Conservation (phyloP, 2,329 filamentous ascomycete species). For the Coniochaeta sp. region DNA sequence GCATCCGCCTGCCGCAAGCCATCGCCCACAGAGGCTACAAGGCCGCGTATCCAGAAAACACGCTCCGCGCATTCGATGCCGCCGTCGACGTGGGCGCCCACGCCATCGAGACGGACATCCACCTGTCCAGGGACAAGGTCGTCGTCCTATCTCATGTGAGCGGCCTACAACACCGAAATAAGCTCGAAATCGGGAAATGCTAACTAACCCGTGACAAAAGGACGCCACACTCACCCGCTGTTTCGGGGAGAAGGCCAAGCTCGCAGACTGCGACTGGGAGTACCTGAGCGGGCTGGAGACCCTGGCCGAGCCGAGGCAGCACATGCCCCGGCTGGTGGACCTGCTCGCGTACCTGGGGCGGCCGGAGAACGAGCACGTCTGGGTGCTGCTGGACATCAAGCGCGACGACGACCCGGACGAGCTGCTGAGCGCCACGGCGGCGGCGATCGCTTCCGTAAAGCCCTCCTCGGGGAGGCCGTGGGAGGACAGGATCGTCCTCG, state of each 20-base stretch:
- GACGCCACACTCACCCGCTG: conserved; percentile 73
- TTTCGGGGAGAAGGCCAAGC: conserved; percentile 65
- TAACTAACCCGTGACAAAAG: conserved; percentile 27
- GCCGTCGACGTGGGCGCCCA: conserved; percentile 70
- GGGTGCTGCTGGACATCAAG: conserved; percentile 88
- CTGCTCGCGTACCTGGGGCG: conserved; percentile 64
- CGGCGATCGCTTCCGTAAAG: conserved; percentile 48
- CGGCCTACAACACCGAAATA: background rate
- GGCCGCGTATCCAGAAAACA: conserved; percentile 75
- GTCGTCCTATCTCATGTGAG: conserved; percentile 78
- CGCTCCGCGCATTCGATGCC: conserved; percentile 67
- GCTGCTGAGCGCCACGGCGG: conserved; percentile 62
- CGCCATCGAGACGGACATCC: conserved; percentile 83
- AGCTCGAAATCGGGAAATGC: background rate
- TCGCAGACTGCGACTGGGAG: conserved; percentile 70
- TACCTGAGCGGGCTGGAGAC: conserved; percentile 65
- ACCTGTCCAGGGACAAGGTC: conserved; percentile 73
- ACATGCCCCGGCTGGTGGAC: conserved; percentile 68
- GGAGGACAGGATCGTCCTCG: conserved; percentile 67
- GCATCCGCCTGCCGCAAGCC: conserved; percentile 50
- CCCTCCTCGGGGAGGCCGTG: conserved; percentile 54
- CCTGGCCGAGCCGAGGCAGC: conserved; percentile 56
- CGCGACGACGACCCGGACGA: conserved; percentile 62
- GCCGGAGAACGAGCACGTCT: conserved; percentile 59
- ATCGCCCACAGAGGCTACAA: conserved; percentile 79